phyloP scores from a whole-genome alignment of 2,329 filamentous ascomycete species.

The Tricladium varicosporioides region DNA sequence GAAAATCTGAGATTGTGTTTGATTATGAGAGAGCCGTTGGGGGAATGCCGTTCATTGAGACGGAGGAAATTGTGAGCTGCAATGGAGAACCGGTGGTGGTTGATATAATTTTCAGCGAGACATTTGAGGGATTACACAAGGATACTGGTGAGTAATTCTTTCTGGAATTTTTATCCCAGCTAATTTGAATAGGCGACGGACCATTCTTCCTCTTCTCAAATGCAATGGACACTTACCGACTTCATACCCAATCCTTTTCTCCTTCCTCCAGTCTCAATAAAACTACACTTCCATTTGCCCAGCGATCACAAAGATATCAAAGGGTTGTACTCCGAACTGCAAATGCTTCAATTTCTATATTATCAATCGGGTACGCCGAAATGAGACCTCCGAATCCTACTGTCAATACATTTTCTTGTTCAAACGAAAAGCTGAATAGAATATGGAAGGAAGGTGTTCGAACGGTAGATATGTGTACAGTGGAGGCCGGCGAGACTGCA shows the following conservation, averaged over 20 bases:
- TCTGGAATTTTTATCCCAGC: neutral
- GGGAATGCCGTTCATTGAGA: constrained; percentile 22
- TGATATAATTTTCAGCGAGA: constrained; percentile 26
- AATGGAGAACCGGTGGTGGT: constrained; percentile 14
- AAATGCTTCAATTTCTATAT: constrained; percentile 20
- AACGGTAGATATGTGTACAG: constrained; percentile 24
- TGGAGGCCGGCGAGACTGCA: constrained; percentile 21
- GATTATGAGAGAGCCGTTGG: constrained; percentile 23
- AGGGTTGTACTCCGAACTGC: constrained; percentile 21
- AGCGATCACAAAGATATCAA: constrained; percentile 25
- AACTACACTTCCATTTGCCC: constrained; percentile 16
- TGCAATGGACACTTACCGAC: constrained; percentile 27
- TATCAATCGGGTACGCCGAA: constrained; percentile 17
- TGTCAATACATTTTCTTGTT: constrained; percentile 20
- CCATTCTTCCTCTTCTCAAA: constrained; percentile 28
- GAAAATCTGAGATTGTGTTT: constrained; percentile 19
- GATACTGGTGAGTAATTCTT: constrained; percentile 11
- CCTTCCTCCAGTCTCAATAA: constrained; percentile 9
- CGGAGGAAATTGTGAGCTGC: constrained; percentile 14
- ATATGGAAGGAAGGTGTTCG: constrained; percentile 24
- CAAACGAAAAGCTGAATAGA: constrained; percentile 21
- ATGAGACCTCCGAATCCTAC: constrained; percentile 14
- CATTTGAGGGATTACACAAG: constrained; percentile 16
- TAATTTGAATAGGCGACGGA: constrained; percentile 22
- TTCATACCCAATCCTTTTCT: constrained; percentile 11